A percentile compares a stretch with the other conserved stretches of the same genome.
Evolutionary conservation across 768 basidiomycete genomes (phyloP).

Genomic region (Sistotremastrum suecicum): DNA sequence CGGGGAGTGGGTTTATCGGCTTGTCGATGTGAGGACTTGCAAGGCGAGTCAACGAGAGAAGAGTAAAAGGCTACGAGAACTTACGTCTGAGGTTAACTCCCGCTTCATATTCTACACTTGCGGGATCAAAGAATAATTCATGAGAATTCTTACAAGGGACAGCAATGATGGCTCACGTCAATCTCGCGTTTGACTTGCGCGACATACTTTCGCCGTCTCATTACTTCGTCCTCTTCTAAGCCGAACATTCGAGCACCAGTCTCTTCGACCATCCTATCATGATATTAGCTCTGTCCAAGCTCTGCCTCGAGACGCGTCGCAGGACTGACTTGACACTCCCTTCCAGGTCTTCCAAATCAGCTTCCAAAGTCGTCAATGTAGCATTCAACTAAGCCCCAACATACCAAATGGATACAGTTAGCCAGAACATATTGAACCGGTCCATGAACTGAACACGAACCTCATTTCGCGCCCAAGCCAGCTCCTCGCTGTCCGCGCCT

Average conservation of each 20-base stretch:
- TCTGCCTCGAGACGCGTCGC: background rate
- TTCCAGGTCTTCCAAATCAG: slow-evolving; percentile 86
- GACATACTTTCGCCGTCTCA: slow-evolving; percentile 63
- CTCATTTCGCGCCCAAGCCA: slow-evolving; percentile 68
- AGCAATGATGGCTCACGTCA: slow-evolving; percentile 33
- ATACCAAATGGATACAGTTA: background rate
- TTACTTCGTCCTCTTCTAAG: slow-evolving; percentile 64
- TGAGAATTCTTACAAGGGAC: background rate
- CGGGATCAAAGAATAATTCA: slow-evolving; percentile 12
- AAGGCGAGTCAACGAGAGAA: slow-evolving; percentile 7
- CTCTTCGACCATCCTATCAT: slow-evolving; percentile 65
- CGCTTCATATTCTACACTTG: slow-evolving; percentile 59
- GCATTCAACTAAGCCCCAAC: slow-evolving; percentile 45
- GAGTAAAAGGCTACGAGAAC: slow-evolving; percentile 3
- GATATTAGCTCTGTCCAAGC: background rate
- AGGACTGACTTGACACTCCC: slow-evolving; percentile 65
- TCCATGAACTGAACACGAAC: slow-evolving; percentile 22
- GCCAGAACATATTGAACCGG: background rate
- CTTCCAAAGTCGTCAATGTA: slow-evolving; percentile 64
- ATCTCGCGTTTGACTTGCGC: slow-evolving; percentile 60
- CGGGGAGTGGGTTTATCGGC: background rate
- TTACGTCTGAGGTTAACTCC: slow-evolving; percentile 28
- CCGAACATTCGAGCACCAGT: slow-evolving; percentile 78
- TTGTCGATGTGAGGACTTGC: background rate
- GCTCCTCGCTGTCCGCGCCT: slow-evolving; percentile 60